These are phyloP conservation scores for Polytrichum formosum DNA, from an alignment of 225 moss, liverwort and hornwort genomes.

Conservation along the genomic window DNA sequence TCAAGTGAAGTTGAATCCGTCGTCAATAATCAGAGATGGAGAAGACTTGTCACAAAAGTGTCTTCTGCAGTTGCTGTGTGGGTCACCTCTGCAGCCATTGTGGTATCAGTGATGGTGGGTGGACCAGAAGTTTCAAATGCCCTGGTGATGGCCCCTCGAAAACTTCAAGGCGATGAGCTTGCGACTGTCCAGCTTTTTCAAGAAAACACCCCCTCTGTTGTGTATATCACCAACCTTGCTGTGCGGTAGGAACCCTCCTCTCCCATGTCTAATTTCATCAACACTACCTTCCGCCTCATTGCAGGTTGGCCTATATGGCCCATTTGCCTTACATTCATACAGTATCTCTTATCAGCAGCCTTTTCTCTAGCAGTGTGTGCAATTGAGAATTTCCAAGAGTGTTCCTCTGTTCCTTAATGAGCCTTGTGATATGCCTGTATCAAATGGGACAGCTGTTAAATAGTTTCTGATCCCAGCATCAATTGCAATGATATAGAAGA, in stretches of 20 bases:
- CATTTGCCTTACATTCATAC: no score
- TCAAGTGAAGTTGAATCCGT: neutral
- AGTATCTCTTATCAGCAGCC: no score
- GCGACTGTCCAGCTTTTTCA: conserved; percentile 94
- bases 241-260: conserved; percentile 57
- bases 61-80: conserved; percentile 36
- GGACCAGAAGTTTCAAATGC: conserved; percentile 60
- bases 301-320: no score
- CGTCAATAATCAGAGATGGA: conserved; percentile 14
- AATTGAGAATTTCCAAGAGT: no score
- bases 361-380: no score
- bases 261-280: neutral
- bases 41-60: conserved; percentile 32
- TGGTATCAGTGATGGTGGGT: conserved; percentile 54
- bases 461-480: no score
- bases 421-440: no score
- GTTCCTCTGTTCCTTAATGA: no score
- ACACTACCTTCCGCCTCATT: no score
- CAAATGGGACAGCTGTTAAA: no score
- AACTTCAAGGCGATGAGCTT: conserved; percentile 89
- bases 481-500: no score
- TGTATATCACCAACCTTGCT: conserved; percentile 98
- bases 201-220: conserved; percentile 96
- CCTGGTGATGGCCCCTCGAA: conserved; percentile 71
- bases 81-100: conserved; percentile 65